A percentile compares a stretch with the other conserved stretches of the same genome.
These are phyloP conservation scores for Kluyveromyces nonfermentans DNA, from an alignment of 805 yeast species.

Conservation along the genomic window DNA sequence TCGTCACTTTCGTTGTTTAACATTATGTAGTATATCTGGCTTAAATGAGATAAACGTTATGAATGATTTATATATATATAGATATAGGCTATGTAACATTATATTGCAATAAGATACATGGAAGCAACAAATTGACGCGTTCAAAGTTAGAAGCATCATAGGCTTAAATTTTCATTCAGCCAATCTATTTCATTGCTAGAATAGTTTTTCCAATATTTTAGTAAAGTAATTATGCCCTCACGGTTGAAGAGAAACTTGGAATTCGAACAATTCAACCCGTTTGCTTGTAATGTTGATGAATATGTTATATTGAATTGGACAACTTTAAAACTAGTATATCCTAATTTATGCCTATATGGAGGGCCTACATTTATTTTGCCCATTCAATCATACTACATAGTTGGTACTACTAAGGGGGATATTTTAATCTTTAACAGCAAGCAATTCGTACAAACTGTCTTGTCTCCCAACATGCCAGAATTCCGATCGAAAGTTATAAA, in stretches of 20 bases:
- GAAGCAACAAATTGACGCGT: too few relatives aligned
- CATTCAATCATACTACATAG: slow-evolving; percentile 37
- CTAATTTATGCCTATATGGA: slow-evolving; percentile 36
- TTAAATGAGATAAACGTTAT: too few relatives aligned
- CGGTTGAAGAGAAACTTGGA: not conserved
- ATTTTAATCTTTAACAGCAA: slow-evolving; percentile 59
- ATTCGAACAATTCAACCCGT: not conserved
- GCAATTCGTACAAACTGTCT: slow-evolving; percentile 43
- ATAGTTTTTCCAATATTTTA: not conserved
- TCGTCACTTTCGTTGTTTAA: too few relatives aligned
- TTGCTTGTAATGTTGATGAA: not conserved
- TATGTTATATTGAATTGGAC: slow-evolving; percentile 11
- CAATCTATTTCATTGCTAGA: not conserved
- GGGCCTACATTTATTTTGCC: slow-evolving; percentile 39
- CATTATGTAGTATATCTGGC: too few relatives aligned
- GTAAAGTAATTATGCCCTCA: not conserved
- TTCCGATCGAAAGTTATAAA: slow-evolving; percentile 42
- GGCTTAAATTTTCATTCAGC: too few relatives aligned
- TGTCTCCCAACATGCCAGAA: slow-evolving; percentile 15
- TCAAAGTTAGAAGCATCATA: too few relatives aligned
- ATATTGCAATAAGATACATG: too few relatives aligned
- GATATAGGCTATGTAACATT: too few relatives aligned
- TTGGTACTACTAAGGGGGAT: slow-evolving; percentile 66
- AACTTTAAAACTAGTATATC: slow-evolving; percentile 17
- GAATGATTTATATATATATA: too few relatives aligned